Evolutionary conservation across 2,329 filamentous ascomycete species (phyloP), one percentile per base, ranked within the genome.

Genomic region (Aspergillus uvarum): DNA sequence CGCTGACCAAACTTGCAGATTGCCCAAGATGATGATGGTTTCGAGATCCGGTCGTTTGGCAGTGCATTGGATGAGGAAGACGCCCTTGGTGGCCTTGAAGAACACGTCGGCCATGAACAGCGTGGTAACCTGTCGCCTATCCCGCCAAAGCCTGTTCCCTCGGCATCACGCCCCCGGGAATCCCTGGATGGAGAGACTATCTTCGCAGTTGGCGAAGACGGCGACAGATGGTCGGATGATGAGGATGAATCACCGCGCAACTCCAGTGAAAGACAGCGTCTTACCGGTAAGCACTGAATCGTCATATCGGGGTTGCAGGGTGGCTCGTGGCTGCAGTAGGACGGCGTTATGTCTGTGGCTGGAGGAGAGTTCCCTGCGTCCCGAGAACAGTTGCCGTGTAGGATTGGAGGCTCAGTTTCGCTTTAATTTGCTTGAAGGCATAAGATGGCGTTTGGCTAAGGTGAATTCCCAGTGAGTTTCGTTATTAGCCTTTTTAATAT

Each of bases 1-100:
- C 54, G 35, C 35, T 81, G 59, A 82, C 63, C 31, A 11, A 5
- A 16, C 21, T 7, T 52, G 47, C 63, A 88, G 85, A 89, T 99
- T 72, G 94, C 95, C 2, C 95, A 98, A 84, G 95, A 99, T 70
- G 95, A 99, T 68, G 94, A 98, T 72, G 95, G 95, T 38, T 99
- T 99, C 74, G 95, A 98, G 73, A 96, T 99, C 73, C 90, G 90
- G 52, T 95, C 95, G 59, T 89, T 99, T 63, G 92, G 91, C 54
- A 90, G 91, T 66, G 87, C 84, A 0, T 78, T 89, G 21, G 88
- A 90, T 67, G 85, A 89, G 59, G 85, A 87, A 67, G 85, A 87
- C 56, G 75, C 79, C 52, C 67, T 76, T 60, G 72, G 77, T 53
- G 69, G 64, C 68, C 63, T 74, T 63, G 73, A 76, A 70, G 71